Evolutionary conservation across 176 grass and related monocot genomes (phyloP), one percentile per base, ranked within the genome.

Genomic region (Oryza rufipogon): DNA sequence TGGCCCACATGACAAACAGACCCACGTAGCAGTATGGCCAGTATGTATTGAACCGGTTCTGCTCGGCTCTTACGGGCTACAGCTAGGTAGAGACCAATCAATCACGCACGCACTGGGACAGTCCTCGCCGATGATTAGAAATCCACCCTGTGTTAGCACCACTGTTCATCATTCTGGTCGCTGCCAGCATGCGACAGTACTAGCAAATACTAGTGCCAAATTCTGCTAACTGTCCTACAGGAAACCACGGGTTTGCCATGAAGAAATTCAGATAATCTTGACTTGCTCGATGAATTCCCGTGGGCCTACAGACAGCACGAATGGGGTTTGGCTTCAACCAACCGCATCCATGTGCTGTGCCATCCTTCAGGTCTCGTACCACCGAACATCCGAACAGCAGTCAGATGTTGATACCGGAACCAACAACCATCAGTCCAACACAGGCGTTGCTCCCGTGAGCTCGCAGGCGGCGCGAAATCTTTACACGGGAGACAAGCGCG

Each of bases 71-170:
- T 41, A 41, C 39, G 8, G 39, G 36, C 36, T 25, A 44, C 42
- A 7, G 42, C 42, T 9, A 44, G 42, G 42, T 2, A 70, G 68
- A 66, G 12, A 68, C 75, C 9, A 20, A 56, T 56, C 52, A 56
- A 19, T 42, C 76, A 42, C 39, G 10, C 42, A 70, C 3, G 10
- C 42, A 70, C 2, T 23, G 77, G 58, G 32, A 12, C 84, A 80
- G 45, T 3, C 70, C 9, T 44, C 32, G 1, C 10, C 70, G 16
- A 80, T 81, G 58, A 86, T 74, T 36, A 86, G 52, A 30, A 42
- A 1, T 38, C 58, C 85, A 54, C 33, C 30, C n/a, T 73, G 68
- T 49, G 73, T 48, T 19, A 7, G 44, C 5, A 19, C 9, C 0
- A 48, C 33, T 70, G 16, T 66, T 54, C 20, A 2, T 52, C 42